These are phyloP conservation scores for Benincasa hispida DNA, from an alignment of 306 rosid genomes.

Conservation along the genomic window DNA sequence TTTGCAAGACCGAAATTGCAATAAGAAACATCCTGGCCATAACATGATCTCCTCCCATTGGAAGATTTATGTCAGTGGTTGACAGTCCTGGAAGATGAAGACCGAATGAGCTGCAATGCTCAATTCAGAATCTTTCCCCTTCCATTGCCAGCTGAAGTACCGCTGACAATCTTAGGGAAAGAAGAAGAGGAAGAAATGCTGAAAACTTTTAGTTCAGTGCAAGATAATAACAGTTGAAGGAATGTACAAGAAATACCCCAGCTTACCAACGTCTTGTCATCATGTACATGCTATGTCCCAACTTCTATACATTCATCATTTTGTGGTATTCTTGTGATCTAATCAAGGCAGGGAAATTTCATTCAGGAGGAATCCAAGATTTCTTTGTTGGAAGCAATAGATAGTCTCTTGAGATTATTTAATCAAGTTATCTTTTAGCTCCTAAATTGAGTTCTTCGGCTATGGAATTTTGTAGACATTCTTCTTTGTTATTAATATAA, in stretches of 20 bases:
- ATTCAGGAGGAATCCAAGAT: not conserved
- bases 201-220: not conserved
- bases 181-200: not conserved
- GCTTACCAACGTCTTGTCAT: not conserved
- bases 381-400: not conserved
- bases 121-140: not conserved
- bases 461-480: not conserved
- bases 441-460: not conserved
- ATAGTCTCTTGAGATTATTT: not conserved
- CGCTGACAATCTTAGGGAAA: not conserved
- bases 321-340: not conserved
- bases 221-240: not conserved
- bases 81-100: not conserved
- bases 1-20: not conserved
- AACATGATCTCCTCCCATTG: not conserved
- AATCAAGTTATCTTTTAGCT: not conserved
- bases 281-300: not conserved
- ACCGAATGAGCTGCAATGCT: not conserved
- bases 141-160: not conserved
- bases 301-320: not conserved
- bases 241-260: not conserved
- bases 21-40: not conserved
- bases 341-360: not conserved
- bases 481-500: not conserved
- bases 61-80: not conserved